Percentiles rank a stretch among this genome's conserved stretches.
These are phyloP conservation scores for Graphilbum ipis-grandicollis DNA, from an alignment of 2,329 filamentous ascomycete species.

Conservation along the genomic window DNA sequence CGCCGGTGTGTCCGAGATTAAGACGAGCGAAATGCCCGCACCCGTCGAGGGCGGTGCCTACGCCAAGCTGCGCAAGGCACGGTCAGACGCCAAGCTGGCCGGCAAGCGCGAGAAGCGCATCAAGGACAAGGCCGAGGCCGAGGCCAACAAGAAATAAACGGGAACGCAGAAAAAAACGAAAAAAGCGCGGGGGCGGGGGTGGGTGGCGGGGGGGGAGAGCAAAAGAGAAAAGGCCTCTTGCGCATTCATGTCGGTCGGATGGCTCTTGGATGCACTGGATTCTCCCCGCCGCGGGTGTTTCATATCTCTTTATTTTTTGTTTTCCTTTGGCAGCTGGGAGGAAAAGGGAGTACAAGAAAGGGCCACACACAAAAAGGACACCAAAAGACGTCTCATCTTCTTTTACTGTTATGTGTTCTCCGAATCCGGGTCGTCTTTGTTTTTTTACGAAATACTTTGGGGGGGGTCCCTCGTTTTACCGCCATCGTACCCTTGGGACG, in stretches of 20 bases:
- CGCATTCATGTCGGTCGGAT: no score
- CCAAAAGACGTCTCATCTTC: background rate
- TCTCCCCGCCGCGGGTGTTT: no score
- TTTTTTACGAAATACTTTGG: background rate
- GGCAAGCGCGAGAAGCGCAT: slow-evolving; percentile 88
- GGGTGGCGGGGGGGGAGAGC: no score
- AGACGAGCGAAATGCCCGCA: slow-evolving; percentile 65
- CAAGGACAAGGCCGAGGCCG: slow-evolving; percentile 73
- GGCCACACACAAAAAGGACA: background rate
- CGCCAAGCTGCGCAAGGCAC: slow-evolving; percentile 66
- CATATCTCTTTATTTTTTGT: background rate
- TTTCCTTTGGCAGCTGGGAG: background rate
- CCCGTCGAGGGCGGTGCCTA: slow-evolving; percentile 66
- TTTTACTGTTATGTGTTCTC: background rate
- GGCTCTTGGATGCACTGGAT: no score
- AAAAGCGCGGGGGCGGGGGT: no score
- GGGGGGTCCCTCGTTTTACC: no score
- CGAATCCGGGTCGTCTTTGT: no score
- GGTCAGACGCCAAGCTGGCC: slow-evolving; percentile 64
- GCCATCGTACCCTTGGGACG: no score
- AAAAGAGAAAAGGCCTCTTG: no score
- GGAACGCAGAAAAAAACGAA: background rate
- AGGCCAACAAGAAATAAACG: slow-evolving; percentile 66
- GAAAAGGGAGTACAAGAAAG: background rate
- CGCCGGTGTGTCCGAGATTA: slow-evolving; percentile 54